phyloP scores from a whole-genome alignment of 2,329 filamentous ascomycete species.

The Sporothrix brasiliensis region DNA sequence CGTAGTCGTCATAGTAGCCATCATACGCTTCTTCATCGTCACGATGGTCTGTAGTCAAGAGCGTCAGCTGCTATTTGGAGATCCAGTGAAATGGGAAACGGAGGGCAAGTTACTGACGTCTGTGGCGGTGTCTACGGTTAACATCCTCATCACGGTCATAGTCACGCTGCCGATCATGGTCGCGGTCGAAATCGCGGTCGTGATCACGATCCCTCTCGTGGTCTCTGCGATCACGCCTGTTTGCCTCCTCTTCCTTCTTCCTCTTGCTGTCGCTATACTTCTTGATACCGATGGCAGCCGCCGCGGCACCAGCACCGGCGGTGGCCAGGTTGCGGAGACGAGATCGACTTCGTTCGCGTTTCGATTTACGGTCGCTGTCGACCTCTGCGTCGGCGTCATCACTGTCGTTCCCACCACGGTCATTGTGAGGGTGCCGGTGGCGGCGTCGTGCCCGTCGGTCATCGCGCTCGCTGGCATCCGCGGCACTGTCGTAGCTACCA shows the following conservation, averaged over 20 bases:
- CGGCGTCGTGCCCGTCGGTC: slow-evolving; percentile 19
- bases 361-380: slow-evolving; percentile 14
- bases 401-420: slow-evolving; percentile 38
- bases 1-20: slow-evolving; percentile 45
- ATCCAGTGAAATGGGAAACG: neutral
- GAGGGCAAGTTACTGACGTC: slow-evolving; percentile 5
- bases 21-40: slow-evolving; percentile 37
- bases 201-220: slow-evolving; percentile 38
- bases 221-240: slow-evolving; percentile 33
- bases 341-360: slow-evolving; percentile 53
- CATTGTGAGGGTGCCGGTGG: neutral
- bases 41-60: neutral
- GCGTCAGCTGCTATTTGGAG: neutral
- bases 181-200: slow-evolving; percentile 41
- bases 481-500: slow-evolving; percentile 53
- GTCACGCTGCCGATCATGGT: slow-evolving; percentile 34
- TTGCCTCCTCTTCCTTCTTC: slow-evolving; percentile 47
- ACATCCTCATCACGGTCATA: slow-evolving; percentile 40
- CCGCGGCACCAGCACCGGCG: slow-evolving; percentile 59
- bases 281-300: slow-evolving; percentile 65
- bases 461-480: slow-evolving; percentile 44
- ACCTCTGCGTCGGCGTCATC: slow-evolving; percentile 39
- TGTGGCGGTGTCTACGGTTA: slow-evolving; percentile 15
- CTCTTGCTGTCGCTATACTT: slow-evolving; percentile 58
- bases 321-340: slow-evolving; percentile 58